Conservation (phyloP, 495 filamentous ascomycete species). For the Neurospora sp. region DNA sequence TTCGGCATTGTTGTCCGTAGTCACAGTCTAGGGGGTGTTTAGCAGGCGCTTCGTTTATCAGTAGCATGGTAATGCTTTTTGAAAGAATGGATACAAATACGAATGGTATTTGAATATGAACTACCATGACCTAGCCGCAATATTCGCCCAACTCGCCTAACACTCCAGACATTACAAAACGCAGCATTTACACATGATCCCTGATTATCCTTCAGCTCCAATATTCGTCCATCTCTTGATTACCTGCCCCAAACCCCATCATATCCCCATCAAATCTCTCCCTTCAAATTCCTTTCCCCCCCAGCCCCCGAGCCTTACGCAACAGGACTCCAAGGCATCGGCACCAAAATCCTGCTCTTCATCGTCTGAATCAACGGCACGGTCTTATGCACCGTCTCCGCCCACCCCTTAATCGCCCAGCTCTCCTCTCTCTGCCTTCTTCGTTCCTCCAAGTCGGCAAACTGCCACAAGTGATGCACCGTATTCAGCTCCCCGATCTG, state of each 20-base stretch:
- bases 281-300: too few relatives aligned
- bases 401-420: slow-evolving; percentile 93
- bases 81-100: neutral
- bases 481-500: slow-evolving; percentile 97
- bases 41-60: slow-evolving; percentile 7
- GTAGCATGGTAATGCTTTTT: neutral
- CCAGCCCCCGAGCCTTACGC: too few relatives aligned
- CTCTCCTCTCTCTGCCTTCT: slow-evolving; percentile 87
- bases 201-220: neutral
- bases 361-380: slow-evolving; percentile 94
- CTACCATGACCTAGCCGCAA: neutral
- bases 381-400: slow-evolving; percentile 96
- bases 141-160: neutral
- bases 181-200: neutral
- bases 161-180: neutral
- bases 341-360: slow-evolving; percentile 87
- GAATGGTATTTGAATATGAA: neutral
- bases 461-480: slow-evolving; percentile 98
- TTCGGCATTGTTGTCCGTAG: slow-evolving; percentile 7
- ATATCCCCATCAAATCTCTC: too few relatives aligned
- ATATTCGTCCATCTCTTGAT: neutral
- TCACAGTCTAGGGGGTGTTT: slow-evolving; percentile 2
- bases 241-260: neutral
- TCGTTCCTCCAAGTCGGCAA: slow-evolving; percentile 89
- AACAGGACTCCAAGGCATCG: slow-evolving; percentile 93